A percentile compares a stretch with the other conserved stretches of the same genome.
Conservation (phyloP, 805 yeast species). For the Wickerhamiella vanderwaltii region DNA sequence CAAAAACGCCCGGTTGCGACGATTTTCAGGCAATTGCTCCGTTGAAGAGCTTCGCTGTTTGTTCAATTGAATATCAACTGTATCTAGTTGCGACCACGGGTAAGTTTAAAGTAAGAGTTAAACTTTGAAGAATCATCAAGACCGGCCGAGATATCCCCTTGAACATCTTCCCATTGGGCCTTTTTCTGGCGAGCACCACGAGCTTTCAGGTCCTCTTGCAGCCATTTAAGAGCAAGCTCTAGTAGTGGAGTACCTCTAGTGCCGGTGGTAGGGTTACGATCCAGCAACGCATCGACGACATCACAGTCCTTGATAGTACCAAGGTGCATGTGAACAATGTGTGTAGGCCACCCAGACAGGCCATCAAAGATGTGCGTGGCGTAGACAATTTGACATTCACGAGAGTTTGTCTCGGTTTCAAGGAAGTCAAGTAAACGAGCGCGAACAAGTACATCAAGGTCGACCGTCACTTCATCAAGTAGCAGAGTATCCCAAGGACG, state of each 20-base stretch:
- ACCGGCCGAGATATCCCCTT: slow-evolving; percentile 15
- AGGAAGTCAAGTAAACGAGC: slow-evolving; percentile 59
- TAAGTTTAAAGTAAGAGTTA: slow-evolving; percentile 23
- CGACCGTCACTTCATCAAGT: slow-evolving; percentile 96
- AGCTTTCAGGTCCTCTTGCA: slow-evolving; percentile 30
- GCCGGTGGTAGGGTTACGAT: slow-evolving; percentile 12
- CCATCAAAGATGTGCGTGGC: slow-evolving; percentile 97
- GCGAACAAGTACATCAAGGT: slow-evolving; percentile 85
- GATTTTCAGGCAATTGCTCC: too few species aligned
- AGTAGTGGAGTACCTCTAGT: slow-evolving; percentile 24
- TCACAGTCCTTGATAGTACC: slow-evolving; percentile 39
- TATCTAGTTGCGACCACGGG: too few species aligned
- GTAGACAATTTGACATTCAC: slow-evolving; percentile 71
- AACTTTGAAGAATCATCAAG: slow-evolving; percentile 23
- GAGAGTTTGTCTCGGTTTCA: slow-evolving; percentile 52
- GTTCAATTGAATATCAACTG: too few species aligned
- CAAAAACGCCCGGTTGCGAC: too few species aligned
- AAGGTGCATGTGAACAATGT: slow-evolving; percentile 60
- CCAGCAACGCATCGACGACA: slow-evolving; percentile 18
- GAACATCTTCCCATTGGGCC: slow-evolving; percentile 45
- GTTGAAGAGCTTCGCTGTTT: too few species aligned
- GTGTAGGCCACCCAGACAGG: slow-evolving; percentile 78
- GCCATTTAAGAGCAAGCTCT: slow-evolving; percentile 29
- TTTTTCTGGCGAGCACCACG: slow-evolving; percentile 47
- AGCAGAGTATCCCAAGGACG: slow-evolving; percentile 80